Conservation (phyloP, 768 basidiomycete genomes). For the Zangia roseola region DNA sequence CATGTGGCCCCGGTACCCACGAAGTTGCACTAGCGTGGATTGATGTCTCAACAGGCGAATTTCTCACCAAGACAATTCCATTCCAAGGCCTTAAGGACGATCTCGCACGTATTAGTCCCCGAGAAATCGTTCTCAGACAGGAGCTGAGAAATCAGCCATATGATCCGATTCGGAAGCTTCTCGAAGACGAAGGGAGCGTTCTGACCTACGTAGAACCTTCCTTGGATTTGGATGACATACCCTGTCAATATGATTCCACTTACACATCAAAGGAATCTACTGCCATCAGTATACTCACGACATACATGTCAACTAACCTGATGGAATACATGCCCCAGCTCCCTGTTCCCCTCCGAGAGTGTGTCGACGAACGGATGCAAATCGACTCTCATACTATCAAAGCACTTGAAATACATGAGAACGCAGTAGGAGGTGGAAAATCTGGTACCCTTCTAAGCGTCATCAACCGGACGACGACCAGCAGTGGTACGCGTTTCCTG, state of each 20-base stretch:
- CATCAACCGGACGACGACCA: constrained; percentile 76
- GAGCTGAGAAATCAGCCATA: constrained; percentile 34
- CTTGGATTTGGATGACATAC: background rate
- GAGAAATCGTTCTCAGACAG: constrained; percentile 72
- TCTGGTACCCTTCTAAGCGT: constrained; percentile 74
- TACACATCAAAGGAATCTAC: constrained; percentile 43
- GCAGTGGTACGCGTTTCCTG: constrained; percentile 73
- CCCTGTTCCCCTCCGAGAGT: constrained; percentile 56
- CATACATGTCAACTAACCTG: constrained; percentile 64
- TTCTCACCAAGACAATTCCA: constrained; percentile 68
- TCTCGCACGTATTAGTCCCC: constrained; percentile 74
- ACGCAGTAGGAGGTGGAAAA: constrained; percentile 65
- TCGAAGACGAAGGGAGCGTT: constrained; percentile 55
- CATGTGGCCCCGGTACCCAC: background rate
- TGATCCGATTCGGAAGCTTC: constrained; percentile 47
- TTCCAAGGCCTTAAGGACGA: constrained; percentile 70
- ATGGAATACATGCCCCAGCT: constrained; percentile 77
- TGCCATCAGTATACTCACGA: constrained; percentile 62
- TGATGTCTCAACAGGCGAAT: constrained; percentile 92
- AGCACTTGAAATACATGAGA: constrained; percentile 83
- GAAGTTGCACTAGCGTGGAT: constrained; percentile 85
- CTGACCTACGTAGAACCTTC: constrained; percentile 44
- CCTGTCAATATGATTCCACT: constrained; percentile 2
- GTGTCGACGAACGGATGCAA: constrained; percentile 63
- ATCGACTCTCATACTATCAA: constrained; percentile 88